Evolutionary conservation across 106 monocot species (phyloP), one percentile per base, ranked within the genome.

Genomic region (Dendrobium chrysotoxum): DNA sequence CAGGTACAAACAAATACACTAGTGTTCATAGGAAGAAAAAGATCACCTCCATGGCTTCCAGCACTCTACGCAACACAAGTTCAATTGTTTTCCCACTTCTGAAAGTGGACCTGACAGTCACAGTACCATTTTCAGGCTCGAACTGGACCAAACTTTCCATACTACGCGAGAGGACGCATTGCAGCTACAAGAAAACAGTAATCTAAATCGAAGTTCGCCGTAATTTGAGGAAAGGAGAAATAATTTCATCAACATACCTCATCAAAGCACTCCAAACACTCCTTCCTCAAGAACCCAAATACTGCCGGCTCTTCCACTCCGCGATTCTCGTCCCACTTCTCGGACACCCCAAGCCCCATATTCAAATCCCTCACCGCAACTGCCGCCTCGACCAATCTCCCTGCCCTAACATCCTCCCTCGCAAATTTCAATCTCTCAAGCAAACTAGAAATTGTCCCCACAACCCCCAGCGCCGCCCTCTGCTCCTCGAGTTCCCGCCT

Each of bases 1-100:
- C 13, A 15, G 13, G 17, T 3, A 57, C 12, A 4, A 53, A 72
- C 45, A 15, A 72, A 31, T 7, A 2, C 72, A 21, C 50, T 50
- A 15, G 50, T 50, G 13, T 50, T 0, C 13, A 50, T 0, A 50
- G 50, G 50, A 50, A 15, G 10, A 39, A 76, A 76, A 40, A 44
- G 70, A 82, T 85, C 54, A 94, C 96, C 88, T 98, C 97, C 86
- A 98, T 83, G 31, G 94, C 92, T 61, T 89, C 88, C 78, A 98
- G 78, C 31, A 88, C 86, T 45, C 68, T 82, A 38, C 73, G 76
- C 70, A 97, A 86, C 77, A 89, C 85, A 30, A 87, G 30, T 55
- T 57, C 55, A 53, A n/a, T 77, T 55, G 15, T 20, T 2, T 86
- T 57, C 26, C 66, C 80, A 18, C 30, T 26, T 45, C 38, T 84